These are phyloP conservation scores for Ogataea sp. DNA, from an alignment of 805 yeast genomes.

Conservation along the genomic window DNA sequence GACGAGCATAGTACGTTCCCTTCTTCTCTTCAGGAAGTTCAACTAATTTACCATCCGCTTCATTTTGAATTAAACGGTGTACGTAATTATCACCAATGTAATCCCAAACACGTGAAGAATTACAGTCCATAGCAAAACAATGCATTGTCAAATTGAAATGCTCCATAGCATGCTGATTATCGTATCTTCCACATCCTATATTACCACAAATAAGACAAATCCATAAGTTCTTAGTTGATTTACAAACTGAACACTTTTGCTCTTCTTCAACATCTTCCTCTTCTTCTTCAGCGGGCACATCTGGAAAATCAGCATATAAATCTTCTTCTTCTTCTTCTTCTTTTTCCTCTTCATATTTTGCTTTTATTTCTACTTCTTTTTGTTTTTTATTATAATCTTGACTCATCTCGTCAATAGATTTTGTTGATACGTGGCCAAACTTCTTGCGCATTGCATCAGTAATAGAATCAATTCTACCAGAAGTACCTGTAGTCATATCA, in stretches of 20 bases:
- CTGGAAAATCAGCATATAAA: neutral
- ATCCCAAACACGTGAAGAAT: conserved; percentile 88
- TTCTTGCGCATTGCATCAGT: neutral
- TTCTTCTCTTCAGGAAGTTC: conserved; percentile 45
- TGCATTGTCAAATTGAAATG: conserved; percentile 76
- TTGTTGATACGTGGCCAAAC: neutral
- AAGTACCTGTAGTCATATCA: too few species aligned
- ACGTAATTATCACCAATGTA: conserved; percentile 88
- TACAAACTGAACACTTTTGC: conserved; percentile 49
- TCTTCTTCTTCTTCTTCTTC: conserved; percentile 9
- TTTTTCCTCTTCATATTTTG: neutral
- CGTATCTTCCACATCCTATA: conserved; percentile 87
- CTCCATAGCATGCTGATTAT: conserved; percentile 75
- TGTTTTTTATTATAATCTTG: too few species aligned
- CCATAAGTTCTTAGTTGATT: conserved; percentile 62
- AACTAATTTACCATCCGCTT: conserved; percentile 82
- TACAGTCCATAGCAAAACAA: conserved; percentile 84
- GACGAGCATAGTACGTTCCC: neutral
- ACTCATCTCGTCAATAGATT: too few species aligned
- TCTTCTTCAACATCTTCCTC: conserved; percentile 19
- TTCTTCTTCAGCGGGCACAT: conserved; percentile 1
- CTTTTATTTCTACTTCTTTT: too few species aligned
- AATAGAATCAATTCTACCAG: too few species aligned
- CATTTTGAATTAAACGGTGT: conserved; percentile 77
- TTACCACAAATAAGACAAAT: conserved; percentile 85